phyloP scores from a whole-genome alignment of 768 basidiomycete genomes.

The Lactifluus pinguis region DNA sequence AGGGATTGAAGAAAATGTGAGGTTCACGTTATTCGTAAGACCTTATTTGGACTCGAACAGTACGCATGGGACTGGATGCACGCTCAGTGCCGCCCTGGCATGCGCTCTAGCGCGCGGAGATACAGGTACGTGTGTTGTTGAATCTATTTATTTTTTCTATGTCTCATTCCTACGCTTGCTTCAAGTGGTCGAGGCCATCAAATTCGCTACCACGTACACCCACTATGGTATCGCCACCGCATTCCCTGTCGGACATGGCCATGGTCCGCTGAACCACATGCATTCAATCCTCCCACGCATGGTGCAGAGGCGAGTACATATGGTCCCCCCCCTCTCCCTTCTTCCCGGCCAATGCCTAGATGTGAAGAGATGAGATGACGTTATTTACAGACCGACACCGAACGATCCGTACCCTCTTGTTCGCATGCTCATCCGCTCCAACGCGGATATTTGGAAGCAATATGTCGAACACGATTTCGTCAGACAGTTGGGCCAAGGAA shows the following conservation, averaged over 20 bases:
- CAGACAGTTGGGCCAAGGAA: constrained; percentile 61
- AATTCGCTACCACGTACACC: constrained; percentile 59
- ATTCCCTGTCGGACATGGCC: constrained; percentile 55
- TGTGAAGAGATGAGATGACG: neutral
- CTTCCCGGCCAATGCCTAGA: no score
- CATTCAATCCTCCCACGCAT: constrained; percentile 43
- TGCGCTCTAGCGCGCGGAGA: constrained; percentile 49
- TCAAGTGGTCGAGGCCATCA: constrained; percentile 49
- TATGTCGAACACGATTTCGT: constrained; percentile 87
- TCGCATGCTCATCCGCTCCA: constrained; percentile 50
- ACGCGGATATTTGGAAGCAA: constrained; percentile 49
- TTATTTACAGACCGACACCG: constrained; percentile 35
- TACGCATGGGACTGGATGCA: constrained; percentile 93
- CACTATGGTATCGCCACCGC: constrained; percentile 68
- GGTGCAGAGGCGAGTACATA: constrained; percentile 45
- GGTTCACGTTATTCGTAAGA: constrained; percentile 43
- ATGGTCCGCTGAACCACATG: constrained; percentile 84
- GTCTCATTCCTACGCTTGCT: neutral
- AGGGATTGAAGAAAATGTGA: neutral
- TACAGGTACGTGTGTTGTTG: constrained; percentile 27
- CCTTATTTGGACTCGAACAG: constrained; percentile 56
- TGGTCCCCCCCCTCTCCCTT: neutral
- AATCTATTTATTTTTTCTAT: no score
- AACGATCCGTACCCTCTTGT: constrained; percentile 63
- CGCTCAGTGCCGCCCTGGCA: constrained; percentile 75